These are phyloP conservation scores for Paramyrothecium roridum DNA, from an alignment of 2,329 filamentous ascomycete genomes.

Conservation along the genomic window DNA sequence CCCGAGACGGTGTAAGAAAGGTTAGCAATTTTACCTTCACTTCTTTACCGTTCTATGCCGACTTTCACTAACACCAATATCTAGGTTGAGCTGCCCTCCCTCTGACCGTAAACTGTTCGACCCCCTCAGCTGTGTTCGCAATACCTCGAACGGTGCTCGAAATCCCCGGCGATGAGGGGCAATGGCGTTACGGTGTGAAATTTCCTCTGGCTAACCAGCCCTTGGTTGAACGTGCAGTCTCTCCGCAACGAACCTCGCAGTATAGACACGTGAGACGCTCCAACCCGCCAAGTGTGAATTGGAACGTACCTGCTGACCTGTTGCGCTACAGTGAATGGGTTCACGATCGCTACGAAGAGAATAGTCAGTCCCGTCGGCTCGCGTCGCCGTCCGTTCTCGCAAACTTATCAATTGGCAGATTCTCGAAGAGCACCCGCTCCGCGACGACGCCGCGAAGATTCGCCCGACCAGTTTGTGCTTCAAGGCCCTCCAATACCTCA, in stretches of 20 bases:
- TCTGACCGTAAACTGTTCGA: constrained; percentile 20
- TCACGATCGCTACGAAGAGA: constrained; percentile 83
- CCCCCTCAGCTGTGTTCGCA: constrained; percentile 24
- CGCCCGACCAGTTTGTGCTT: constrained; percentile 31
- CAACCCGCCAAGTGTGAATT: not conserved
- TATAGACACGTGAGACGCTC: constrained; percentile 60
- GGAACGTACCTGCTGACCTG: constrained; percentile 8
- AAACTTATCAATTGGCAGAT: constrained; percentile 25
- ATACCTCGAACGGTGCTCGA: constrained; percentile 24
- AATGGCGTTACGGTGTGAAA: constrained; percentile 30
- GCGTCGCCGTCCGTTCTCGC: constrained; percentile 2
- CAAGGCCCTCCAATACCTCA: constrained; percentile 9
- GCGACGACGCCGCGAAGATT: constrained; percentile 36
- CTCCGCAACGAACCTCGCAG: constrained; percentile 62
- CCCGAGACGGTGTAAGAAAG: constrained; percentile 89
- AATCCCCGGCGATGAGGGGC: constrained; percentile 18
- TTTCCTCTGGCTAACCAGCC: constrained; percentile 31
- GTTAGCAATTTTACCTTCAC: constrained; percentile 39
- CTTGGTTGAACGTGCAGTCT: constrained; percentile 47
- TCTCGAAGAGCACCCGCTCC: constrained; percentile 37
- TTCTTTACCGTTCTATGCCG: too few relatives aligned
- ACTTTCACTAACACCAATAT: constrained; percentile 13
- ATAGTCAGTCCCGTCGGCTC: constrained; percentile 40
- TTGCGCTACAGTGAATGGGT: constrained; percentile 75
- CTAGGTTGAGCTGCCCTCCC: constrained; percentile 29